phyloP scores from a whole-genome alignment of 2,329 filamentous ascomycete species.

The Cordyceps militaris region DNA sequence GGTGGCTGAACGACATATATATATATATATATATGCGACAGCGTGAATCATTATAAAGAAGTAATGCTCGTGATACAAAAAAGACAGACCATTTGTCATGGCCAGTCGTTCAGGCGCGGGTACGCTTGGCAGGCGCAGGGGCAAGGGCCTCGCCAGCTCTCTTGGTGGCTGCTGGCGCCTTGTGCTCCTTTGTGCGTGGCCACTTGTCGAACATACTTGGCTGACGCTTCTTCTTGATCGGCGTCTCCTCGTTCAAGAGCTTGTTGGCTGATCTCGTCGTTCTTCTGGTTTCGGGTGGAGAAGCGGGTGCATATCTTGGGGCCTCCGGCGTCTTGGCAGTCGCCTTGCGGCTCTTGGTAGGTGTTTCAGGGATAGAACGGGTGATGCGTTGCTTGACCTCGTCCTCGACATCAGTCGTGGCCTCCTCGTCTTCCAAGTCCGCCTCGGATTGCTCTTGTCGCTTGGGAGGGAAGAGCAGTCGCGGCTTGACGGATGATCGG shows the following conservation, averaged over 20 bases:
- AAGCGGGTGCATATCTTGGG: slow-evolving; percentile 48
- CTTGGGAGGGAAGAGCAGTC: slow-evolving; percentile 59
- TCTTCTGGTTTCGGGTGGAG: slow-evolving; percentile 56
- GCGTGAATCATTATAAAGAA: slow-evolving; percentile 4
- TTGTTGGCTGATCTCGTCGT: slow-evolving; percentile 51
- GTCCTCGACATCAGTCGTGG: slow-evolving; percentile 51
- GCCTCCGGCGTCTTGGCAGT: slow-evolving; percentile 43
- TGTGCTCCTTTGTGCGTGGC: slow-evolving; percentile 54
- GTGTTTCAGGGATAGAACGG: slow-evolving; percentile 27
- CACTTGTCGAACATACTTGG: slow-evolving; percentile 61
- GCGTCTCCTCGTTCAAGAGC: slow-evolving; percentile 35
- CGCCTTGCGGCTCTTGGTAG: slow-evolving; percentile 27
- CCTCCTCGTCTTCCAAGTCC: slow-evolving; percentile 51
- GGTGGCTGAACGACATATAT: background rate
- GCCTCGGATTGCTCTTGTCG: slow-evolving; percentile 39
- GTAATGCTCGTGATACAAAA: slow-evolving; percentile 9
- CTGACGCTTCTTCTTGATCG: slow-evolving; percentile 32
- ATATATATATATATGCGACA: background rate
- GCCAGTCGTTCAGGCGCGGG: slow-evolving; percentile 23
- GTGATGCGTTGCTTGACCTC: slow-evolving; percentile 28
- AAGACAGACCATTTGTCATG: background rate
- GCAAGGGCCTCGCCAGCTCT: slow-evolving; percentile 30
- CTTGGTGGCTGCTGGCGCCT: slow-evolving; percentile 41
- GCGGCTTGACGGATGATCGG: slow-evolving; percentile 63
- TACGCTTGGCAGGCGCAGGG: slow-evolving; percentile 28